A percentile compares a stretch with the other conserved stretches of the same genome.
Conservation (phyloP, 768 basidiomycete genomes). For the Boletus subparvulus region DNA sequence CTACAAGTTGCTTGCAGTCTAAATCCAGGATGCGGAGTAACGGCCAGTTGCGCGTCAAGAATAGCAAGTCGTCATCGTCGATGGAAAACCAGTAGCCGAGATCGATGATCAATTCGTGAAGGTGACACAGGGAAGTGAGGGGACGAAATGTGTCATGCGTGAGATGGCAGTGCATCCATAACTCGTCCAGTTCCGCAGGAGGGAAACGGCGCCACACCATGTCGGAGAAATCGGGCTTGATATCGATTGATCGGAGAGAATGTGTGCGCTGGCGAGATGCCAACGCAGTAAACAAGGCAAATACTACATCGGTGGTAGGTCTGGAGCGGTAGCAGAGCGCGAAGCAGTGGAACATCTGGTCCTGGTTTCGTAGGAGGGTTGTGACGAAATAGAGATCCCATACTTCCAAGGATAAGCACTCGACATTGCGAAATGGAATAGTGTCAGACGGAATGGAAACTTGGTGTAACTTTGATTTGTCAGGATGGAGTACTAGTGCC, state of each 20-base stretch:
- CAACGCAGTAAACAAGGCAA: neutral
- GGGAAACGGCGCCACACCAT: no score
- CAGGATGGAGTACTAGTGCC: neutral
- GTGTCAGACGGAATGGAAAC: neutral
- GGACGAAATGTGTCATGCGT: neutral
- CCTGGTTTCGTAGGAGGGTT: neutral
- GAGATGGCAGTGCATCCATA: neutral
- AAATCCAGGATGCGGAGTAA: neutral
- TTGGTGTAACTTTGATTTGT: neutral
- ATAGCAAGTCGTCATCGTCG: neutral
- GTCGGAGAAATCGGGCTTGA: neutral
- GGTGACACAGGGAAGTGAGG: neutral
- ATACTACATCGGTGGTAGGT: neutral
- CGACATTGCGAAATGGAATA: neutral
- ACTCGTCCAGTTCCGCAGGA: neutral
- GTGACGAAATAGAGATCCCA: neutral
- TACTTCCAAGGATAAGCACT: neutral
- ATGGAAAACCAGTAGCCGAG: slow-evolving; percentile 1
- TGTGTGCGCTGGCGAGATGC: neutral
- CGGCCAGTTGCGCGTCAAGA: slow-evolving; percentile 5
- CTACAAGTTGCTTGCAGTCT: no score
- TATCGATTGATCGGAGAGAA: neutral
- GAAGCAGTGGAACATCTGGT: neutral
- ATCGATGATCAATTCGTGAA: neutral
- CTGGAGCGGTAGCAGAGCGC: neutral